phyloP scores from a whole-genome alignment of 2,329 filamentous ascomycete species.

The Trichoderma aggressivum region DNA sequence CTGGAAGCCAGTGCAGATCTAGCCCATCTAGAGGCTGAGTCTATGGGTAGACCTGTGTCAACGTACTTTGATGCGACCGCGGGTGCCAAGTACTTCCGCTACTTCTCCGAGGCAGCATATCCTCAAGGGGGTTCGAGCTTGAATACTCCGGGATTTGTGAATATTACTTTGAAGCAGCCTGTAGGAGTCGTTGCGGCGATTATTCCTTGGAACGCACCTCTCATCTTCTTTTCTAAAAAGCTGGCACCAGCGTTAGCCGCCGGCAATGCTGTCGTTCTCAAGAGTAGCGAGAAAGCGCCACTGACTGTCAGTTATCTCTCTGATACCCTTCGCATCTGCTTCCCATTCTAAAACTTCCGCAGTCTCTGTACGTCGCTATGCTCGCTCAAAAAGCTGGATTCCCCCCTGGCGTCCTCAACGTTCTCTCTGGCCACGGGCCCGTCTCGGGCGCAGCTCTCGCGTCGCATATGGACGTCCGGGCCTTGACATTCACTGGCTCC shows the following conservation, averaged over 20 bases:
- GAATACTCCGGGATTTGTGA: not conserved
- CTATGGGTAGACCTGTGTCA: not conserved
- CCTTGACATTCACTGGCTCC: constrained; percentile 68
- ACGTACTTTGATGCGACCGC: not conserved
- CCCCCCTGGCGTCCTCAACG: constrained; percentile 70
- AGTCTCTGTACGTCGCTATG: constrained; percentile 52
- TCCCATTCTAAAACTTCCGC: not conserved
- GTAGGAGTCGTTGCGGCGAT: constrained; percentile 65
- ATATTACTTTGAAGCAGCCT: constrained; percentile 53
- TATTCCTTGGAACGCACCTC: constrained; percentile 64
- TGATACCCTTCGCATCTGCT: not conserved
- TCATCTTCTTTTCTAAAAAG: constrained; percentile 49
- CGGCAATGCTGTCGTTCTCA: constrained; percentile 57
- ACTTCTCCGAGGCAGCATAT: not conserved
- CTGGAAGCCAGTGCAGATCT: not conserved
- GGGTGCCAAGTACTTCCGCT: not conserved
- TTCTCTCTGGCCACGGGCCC: constrained; percentile 63
- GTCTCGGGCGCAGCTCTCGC: constrained; percentile 62
- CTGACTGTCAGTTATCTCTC: constrained; percentile 42
- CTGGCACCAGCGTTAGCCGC: constrained; percentile 62
- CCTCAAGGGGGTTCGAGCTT: not conserved
- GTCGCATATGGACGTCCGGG: constrained; percentile 61
- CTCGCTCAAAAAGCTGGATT: constrained; percentile 67
- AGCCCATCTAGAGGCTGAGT: not conserved
- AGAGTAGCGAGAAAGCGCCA: constrained; percentile 58